Conservation (phyloP, 1,139 yeast genomes). For the Protomyces lactucae-debilis region DNA sequence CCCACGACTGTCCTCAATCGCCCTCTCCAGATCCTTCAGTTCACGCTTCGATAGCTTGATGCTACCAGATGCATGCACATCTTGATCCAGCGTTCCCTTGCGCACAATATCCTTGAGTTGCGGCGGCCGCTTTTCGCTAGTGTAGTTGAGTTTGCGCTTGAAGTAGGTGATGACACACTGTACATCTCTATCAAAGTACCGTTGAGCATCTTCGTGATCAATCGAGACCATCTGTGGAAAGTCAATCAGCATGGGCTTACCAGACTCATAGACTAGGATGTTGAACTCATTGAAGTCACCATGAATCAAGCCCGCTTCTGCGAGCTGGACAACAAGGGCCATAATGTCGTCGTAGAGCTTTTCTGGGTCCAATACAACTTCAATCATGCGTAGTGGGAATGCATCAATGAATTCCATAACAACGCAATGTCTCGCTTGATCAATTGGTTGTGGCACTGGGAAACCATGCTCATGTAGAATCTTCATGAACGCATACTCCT, state of each 20-base stretch:
- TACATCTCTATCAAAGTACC: conserved; percentile 85
- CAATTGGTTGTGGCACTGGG: conserved; percentile 81
- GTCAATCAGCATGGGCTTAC: conserved; percentile 75
- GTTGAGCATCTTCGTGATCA: conserved; percentile 81
- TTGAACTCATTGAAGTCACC: conserved; percentile 97
- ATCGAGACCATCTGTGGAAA: conserved; percentile 97
- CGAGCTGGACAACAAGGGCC: conserved; percentile 78
- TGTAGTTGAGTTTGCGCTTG: conserved; percentile 67
- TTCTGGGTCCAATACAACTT: conserved; percentile 48
- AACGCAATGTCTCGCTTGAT: conserved; percentile 84
- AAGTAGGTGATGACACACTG: conserved; percentile 82
- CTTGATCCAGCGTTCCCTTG: conserved; percentile 59
- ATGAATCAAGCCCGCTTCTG: conserved; percentile 84
- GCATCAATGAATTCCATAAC: conserved; percentile 90
- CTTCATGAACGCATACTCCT: conserved; percentile 84
- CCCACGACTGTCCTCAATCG: conserved; percentile 41
- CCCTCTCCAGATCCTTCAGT: conserved; percentile 60
- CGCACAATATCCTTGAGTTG: conserved; percentile 67
- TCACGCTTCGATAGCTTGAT: conserved; percentile 58
- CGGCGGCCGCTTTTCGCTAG: conserved; percentile 70
- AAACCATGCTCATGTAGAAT: conserved; percentile 70
- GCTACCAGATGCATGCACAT: conserved; percentile 74
- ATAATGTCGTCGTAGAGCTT: conserved; percentile 76
- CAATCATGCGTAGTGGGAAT: conserved; percentile 51
- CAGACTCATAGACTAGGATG: conserved; percentile 63